phyloP scores from a whole-genome alignment of 495 filamentous ascomycete species.

The Xylaria intraflava region DNA sequence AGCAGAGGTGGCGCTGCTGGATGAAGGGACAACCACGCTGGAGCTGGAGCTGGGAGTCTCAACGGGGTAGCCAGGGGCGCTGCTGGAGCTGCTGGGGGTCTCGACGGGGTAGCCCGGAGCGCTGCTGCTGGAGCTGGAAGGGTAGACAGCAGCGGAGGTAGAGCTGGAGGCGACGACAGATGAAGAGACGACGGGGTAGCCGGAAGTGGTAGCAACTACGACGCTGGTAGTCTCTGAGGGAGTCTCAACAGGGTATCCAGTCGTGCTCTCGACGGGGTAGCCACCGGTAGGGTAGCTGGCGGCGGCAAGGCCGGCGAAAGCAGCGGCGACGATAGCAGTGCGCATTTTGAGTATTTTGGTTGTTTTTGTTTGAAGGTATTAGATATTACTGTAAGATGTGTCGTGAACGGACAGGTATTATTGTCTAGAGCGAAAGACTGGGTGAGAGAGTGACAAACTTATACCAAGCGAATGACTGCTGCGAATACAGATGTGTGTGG shows the following conservation, averaged over 20 bases:
- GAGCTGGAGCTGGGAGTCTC: not conserved
- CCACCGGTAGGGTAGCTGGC: constrained; percentile 4
- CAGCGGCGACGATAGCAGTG: constrained; percentile 10
- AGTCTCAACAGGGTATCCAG: constrained; percentile 1
- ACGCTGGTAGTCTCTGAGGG: no score
- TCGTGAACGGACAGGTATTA: constrained; percentile 6
- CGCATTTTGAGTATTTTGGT: constrained; percentile 13
- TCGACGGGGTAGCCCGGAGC: not conserved
- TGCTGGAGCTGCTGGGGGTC: not conserved
- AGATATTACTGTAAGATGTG: constrained; percentile 16
- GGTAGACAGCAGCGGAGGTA: no score
- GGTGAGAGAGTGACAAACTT: constrained; percentile 7
- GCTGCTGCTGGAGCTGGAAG: no score
- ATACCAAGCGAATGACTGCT: constrained; percentile 16
- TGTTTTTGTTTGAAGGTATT: constrained; percentile 8
- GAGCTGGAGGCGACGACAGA: no score
- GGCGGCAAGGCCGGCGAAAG: constrained; percentile 12
- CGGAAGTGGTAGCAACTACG: no score
- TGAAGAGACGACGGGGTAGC: no score
- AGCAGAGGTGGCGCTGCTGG: constrained; percentile 1
- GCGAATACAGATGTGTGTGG: constrained; percentile 10
- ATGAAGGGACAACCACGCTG: not conserved
- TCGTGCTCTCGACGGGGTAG: constrained; percentile 3
- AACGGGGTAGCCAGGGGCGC: constrained; percentile 3
- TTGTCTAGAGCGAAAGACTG: constrained; percentile 12